Evolutionary conservation across 352 stramenopile genomes (phyloP), one percentile per base, ranked within the genome.

Genomic region (Phytophthora sp.): DNA sequence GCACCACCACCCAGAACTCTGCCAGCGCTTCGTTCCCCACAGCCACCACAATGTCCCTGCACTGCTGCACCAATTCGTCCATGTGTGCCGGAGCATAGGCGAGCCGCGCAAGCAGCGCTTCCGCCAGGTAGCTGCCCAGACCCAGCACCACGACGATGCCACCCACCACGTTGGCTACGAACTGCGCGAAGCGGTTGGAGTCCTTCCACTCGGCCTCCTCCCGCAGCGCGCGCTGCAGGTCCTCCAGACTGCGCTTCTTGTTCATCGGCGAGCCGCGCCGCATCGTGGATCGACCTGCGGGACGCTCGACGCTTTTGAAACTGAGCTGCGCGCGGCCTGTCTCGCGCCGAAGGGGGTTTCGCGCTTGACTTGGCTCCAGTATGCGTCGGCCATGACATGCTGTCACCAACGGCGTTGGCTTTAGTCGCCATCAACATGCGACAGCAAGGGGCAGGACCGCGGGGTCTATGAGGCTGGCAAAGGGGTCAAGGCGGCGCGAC

Each of bases 151-250:
- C 71, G 27, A 89, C 54, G 4, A 74, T 51, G 8, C 79, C 81
- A 54, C 81, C 79, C 26, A 74, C 58, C 37, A 90, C 76, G 54
- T 90, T 83, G 30, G 79, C 81, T 26, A 90, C 59, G 50, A 90
- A 90, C 61, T 82, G 63, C 35, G 79, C 81, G 42, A 88, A 60
- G 31, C 79, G 79, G 8, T 85, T 72, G 53, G 74, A 77, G 64
- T 88, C 75, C 55, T 87, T 88, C 81, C 81, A 90, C 54, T 62
- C 62, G 4, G 68, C 66, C 26, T 70, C 68, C 37, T 72, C 63
- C 13, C 43, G 41, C 41, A 67, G 11, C 2, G 56, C 62, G 8
- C 55, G 55, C 32, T 72, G 56, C 10, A 72, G 39, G 26, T 72
- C 49, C 30, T 72, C 62, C 6, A 67, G 35, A 27, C 62, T 72